Base-by-base conservation (phyloP, 345 rosid genomes). In the Orychophragmus violaceus region DNA sequence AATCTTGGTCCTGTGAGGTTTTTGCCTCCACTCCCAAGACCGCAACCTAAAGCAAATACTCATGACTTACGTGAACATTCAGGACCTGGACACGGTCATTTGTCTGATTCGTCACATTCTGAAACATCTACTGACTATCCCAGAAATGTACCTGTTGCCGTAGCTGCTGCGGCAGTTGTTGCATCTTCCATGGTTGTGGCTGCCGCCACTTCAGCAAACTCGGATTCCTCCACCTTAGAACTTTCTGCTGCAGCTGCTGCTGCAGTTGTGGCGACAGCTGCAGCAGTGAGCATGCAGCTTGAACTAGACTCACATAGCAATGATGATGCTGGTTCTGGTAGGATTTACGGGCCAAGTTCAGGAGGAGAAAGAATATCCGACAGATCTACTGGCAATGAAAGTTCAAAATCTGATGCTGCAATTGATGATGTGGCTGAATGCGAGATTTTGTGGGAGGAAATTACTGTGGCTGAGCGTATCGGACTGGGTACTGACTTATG, bases 141-240 rank as follows among this genome's bases (percentile, higher is more conserved):
- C 39, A 84, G 69, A 69, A 84, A 82, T 35, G 93, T 89, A 42
- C 96, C 96, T 32, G 98, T 84, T 52, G 90, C 90, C 29, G 95
- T 86, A 0, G 96, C 96, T 0, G 96, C 96, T 13, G 96, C 96
- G 28, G 98, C 96, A 73, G 98, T 81, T 78, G 87, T 87, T 79
- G 98, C 96, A 28, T 92, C 98, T 62, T 85, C 96, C 48, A 85
- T 92, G 98, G 96, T 92, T 62, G 98, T 78, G 78, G 92, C 96
- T 72, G 91, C 82, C 9, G 79, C 86, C 70, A 91, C 85, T 82
- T 71, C 76, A 56, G 82, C 96, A 18, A 72, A 75, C 74, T 37
- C 75, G 0, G 89, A 87, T 56, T 65, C 92, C 53, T 83, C 81
- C 71, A 73, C 85, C 66, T 45, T 71, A 8, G 96, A 91, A 77